Conservation (phyloP, 169 alveolate genomes). For the Plasmodium malariae region DNA sequence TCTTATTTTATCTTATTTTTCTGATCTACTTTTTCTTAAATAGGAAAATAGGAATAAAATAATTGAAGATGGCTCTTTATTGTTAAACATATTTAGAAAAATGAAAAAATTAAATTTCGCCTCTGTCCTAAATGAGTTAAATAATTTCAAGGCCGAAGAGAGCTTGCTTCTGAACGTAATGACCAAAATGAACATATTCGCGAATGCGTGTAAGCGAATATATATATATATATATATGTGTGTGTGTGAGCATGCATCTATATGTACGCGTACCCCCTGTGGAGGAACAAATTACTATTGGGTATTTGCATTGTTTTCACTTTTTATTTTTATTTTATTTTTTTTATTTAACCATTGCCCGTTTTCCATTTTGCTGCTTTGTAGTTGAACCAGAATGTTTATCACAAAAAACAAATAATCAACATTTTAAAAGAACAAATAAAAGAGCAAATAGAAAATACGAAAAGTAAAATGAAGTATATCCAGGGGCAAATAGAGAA, state of each 20-base stretch:
- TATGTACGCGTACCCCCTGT: not conserved
- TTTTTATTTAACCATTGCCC: not conserved
- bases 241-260: not conserved
- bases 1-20: too few relatives aligned
- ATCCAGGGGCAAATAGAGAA: constrained; percentile 39
- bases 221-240: not conserved
- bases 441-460: constrained; percentile 61
- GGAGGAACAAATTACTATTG: too few relatives aligned
- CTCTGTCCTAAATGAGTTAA: constrained; percentile 40
- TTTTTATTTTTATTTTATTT: not conserved
- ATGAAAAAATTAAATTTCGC: constrained; percentile 33
- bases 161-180: constrained; percentile 37
- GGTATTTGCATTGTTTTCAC: not conserved
- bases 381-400: constrained; percentile 61
- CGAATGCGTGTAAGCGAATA: not conserved
- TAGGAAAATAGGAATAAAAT: constrained; percentile 65
- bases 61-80: constrained; percentile 53
- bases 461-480: constrained; percentile 16
- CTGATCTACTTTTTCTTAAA: not conserved
- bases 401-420: constrained; percentile 67
- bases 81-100: constrained; percentile 38
- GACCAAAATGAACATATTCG: not conserved
- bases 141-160: constrained; percentile 49
- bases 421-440: constrained; percentile 61
- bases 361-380: not conserved